Percentiles rank a stretch among this genome's conserved stretches.
Evolutionary conservation across 306 rosid species (phyloP).

Genomic region (Trifolium repens): DNA sequence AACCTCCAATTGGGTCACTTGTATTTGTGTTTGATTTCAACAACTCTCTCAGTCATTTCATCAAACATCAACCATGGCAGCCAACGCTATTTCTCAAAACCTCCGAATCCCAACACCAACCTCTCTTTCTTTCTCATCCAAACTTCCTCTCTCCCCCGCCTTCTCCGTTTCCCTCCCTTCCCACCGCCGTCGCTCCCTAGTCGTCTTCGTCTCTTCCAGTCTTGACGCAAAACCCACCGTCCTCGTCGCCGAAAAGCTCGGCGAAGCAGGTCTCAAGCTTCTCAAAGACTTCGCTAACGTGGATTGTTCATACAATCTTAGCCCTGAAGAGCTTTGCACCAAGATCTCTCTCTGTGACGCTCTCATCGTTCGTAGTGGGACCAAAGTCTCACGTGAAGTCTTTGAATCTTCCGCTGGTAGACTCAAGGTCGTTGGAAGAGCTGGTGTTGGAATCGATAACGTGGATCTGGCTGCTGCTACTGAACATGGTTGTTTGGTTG

Average conservation of each 20-base stretch:
- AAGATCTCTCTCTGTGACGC: constrained; percentile 99
- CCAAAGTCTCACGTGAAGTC: constrained; percentile 90
- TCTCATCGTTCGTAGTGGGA: constrained; percentile 89
- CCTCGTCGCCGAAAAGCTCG: constrained; percentile 94
- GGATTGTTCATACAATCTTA: constrained; percentile 83
- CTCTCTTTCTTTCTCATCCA: constrained; percentile 71
- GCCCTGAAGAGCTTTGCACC: constrained; percentile 87
- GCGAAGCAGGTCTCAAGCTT: constrained; percentile 72
- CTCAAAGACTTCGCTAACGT: constrained; percentile 88
- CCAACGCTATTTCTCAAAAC: constrained; percentile 50
- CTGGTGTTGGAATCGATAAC: constrained; percentile 97
- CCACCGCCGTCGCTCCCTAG: constrained; percentile 45
- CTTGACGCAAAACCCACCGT: constrained; percentile 88
- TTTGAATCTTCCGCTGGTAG: constrained; percentile 91
- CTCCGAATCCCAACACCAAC: constrained; percentile 52
- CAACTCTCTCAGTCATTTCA: neutral
- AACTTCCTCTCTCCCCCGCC: constrained; percentile 53
- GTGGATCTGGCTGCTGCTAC: constrained; percentile 99
- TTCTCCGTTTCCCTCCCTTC: constrained; percentile 55
- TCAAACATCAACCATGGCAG: constrained; percentile 49
- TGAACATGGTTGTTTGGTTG: constrained; percentile 92
- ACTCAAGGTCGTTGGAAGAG: constrained; percentile 94
- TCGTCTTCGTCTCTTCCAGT: constrained; percentile 59
- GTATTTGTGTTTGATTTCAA: neutral
- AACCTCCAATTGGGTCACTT: neutral